A percentile compares a stretch with the other conserved stretches of the same genome.
Conservation (phyloP, 108 stramenopile species). For the Phaeodactylum tricornutum region DNA sequence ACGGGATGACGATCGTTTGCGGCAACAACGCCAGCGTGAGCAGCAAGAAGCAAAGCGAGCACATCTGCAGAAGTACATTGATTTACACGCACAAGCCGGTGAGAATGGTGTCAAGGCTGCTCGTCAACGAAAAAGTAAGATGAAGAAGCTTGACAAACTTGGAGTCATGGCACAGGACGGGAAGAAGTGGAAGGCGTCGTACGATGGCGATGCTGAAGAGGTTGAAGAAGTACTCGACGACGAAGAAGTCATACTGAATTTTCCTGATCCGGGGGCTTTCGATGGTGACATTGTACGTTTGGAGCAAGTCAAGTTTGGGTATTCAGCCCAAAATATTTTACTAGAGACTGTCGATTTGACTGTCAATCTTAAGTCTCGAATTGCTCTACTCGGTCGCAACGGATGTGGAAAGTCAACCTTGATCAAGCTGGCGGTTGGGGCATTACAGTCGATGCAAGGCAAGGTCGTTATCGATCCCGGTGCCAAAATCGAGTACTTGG, state of each 20-base stretch:
- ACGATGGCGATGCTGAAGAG: slow-evolving; percentile 58
- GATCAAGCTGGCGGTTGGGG: slow-evolving; percentile 29
- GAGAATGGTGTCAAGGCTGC: slow-evolving; percentile 63
- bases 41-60: slow-evolving; percentile 60
- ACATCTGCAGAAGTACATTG: slow-evolving; percentile 68
- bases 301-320: slow-evolving; percentile 80
- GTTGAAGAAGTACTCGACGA: slow-evolving; percentile 71
- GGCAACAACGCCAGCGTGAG: slow-evolving; percentile 50
- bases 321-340: slow-evolving; percentile 24
- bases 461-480: too few relatives aligned
- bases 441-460: slow-evolving; percentile 31
- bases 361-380: slow-evolving; percentile 28
- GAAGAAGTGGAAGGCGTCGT: slow-evolving; percentile 44
- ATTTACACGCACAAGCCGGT: slow-evolving; percentile 56
- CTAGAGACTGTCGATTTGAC: slow-evolving; percentile 27
- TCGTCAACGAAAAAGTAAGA: slow-evolving; percentile 47
- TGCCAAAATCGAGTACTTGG: too few relatives aligned
- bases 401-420: slow-evolving; percentile 52
- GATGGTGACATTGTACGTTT: slow-evolving; percentile 68
- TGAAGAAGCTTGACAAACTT: slow-evolving; percentile 68
- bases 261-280: slow-evolving; percentile 76
- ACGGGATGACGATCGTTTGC: slow-evolving; percentile 56
- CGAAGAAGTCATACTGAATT: slow-evolving; percentile 51
- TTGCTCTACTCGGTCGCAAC: slow-evolving; percentile 40
- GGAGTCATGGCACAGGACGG: slow-evolving; percentile 57